Percentiles rank a stretch among this genome's conserved stretches.
Conservation (phyloP, 148 eudicot genomes). For the Heliosperma pusillum region DNA sequence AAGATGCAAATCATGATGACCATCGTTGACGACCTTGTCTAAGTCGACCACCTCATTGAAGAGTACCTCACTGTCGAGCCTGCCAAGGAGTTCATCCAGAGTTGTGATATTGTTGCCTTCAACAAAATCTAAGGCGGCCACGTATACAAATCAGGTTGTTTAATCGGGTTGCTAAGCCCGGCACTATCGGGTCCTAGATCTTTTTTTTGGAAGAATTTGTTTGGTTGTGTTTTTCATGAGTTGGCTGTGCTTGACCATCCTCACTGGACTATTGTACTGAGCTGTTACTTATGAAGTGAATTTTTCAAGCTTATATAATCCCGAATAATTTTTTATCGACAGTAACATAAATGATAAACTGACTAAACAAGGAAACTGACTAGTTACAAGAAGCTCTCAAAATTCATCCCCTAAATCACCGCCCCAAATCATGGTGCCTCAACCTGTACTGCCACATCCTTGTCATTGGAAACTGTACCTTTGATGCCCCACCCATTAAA, state of each 20-base stretch:
- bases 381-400: too few species aligned
- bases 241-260: conserved; percentile 9
- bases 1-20: conserved; percentile 88
- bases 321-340: too few species aligned
- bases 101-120: conserved; percentile 95
- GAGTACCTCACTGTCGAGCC: conserved; percentile 77
- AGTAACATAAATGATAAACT: too few species aligned
- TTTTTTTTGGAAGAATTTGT: conserved; percentile 23
- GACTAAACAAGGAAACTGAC: too few species aligned
- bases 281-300: too few species aligned
- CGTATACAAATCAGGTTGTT: background rate
- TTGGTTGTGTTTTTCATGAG: conserved; percentile 10
- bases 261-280: conserved; percentile 3
- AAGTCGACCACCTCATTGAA: conserved; percentile 77
- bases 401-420: too few species aligned
- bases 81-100: conserved; percentile 71
- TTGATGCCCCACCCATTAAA: too few species aligned
- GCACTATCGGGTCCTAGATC: background rate
- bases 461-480: too few species aligned
- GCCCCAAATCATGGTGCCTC: too few species aligned
- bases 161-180: background rate
- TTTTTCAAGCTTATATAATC: too few species aligned
- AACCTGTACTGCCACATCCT: too few species aligned
- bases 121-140: conserved; percentile 70
- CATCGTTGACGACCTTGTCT: conserved; percentile 86